phyloP scores from a whole-genome alignment of 2,329 filamentous ascomycete genomes.

The Fusarium liriodendri region DNA sequence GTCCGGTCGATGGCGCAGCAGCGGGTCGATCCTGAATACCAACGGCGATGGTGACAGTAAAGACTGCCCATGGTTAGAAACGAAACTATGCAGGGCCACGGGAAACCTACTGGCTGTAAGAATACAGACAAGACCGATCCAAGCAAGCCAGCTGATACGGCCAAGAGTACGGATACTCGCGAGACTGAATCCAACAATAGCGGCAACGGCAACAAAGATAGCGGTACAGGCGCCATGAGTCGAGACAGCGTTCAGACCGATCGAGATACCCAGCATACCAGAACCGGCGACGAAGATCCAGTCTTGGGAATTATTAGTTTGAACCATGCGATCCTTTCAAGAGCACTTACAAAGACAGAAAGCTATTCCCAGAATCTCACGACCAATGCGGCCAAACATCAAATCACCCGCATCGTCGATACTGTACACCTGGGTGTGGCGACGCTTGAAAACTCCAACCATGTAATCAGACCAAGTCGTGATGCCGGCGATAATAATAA shows the following conservation, averaged over 20 bases:
- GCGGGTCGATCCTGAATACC: slow-evolving; percentile 34
- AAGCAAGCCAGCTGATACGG: slow-evolving; percentile 48
- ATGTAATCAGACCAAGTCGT: slow-evolving; percentile 63
- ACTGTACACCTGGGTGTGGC: slow-evolving; percentile 62
- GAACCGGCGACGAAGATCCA: slow-evolving; percentile 35
- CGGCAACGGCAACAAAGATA: slow-evolving; percentile 53
- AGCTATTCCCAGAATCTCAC: slow-evolving; percentile 53
- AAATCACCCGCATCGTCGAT: slow-evolving; percentile 64
- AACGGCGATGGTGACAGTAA: slow-evolving; percentile 38
- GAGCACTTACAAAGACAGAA: slow-evolving; percentile 49
- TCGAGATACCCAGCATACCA: slow-evolving; percentile 48
- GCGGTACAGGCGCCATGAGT: slow-evolving; percentile 53
- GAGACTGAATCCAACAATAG: slow-evolving; percentile 44
- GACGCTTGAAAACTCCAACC: slow-evolving; percentile 62
- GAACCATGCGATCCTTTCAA: fast-evolving
- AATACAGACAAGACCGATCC: slow-evolving; percentile 40
- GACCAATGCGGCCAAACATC: slow-evolving; percentile 59
- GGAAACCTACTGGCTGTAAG: slow-evolving; percentile 28
- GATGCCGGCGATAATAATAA: slow-evolving; percentile 54
- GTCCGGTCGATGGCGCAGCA: slow-evolving; percentile 23
- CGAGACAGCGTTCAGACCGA: slow-evolving; percentile 54
- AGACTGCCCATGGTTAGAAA: slow-evolving; percentile 10
- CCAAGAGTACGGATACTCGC: slow-evolving; percentile 48
- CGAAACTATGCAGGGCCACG: background rate
- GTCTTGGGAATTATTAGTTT: slow-evolving; percentile 7